phyloP scores from a whole-genome alignment of 2,329 filamentous ascomycete genomes.

The Monosporascus sp. region DNA sequence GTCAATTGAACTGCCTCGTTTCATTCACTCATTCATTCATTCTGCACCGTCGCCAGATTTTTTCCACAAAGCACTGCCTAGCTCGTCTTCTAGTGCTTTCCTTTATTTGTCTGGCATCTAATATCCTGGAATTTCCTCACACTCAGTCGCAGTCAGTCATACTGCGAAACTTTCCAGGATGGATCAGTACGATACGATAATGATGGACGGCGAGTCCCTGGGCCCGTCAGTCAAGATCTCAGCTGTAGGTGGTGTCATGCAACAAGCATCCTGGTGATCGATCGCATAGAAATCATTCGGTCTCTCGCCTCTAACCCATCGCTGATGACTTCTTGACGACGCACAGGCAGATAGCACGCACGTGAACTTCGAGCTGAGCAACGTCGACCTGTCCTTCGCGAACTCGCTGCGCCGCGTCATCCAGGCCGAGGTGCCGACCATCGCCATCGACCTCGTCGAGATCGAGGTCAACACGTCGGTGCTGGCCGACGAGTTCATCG shows the following conservation, averaged over 20 bases:
- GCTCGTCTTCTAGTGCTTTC: neutral
- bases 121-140: no score
- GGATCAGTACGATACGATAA: slow-evolving; percentile 55
- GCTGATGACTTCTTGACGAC: slow-evolving; percentile 10
- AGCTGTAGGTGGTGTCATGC: slow-evolving; percentile 38
- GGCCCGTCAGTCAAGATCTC: slow-evolving; percentile 57
- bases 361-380: slow-evolving; percentile 87
- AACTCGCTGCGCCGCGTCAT: slow-evolving; percentile 90
- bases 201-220: slow-evolving; percentile 53
- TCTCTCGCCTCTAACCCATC: no score
- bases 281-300: no score
- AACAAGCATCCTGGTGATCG: no score
- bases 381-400: slow-evolving; percentile 85
- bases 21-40: neutral
- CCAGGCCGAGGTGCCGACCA: slow-evolving; percentile 87
- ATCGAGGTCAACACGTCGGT: slow-evolving; percentile 93
- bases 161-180: slow-evolving; percentile 26
- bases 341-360: slow-evolving; percentile 69
- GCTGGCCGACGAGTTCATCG: slow-evolving; percentile 91
- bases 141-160: neutral
- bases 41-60: neutral
- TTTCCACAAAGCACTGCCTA: neutral
- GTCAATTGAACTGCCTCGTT: neutral
- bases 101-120: neutral
- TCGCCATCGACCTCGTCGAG: slow-evolving; percentile 93